These are phyloP conservation scores for Pleurotus salmoneostramineus DNA, from an alignment of 768 basidiomycete species.

Conservation along the genomic window DNA sequence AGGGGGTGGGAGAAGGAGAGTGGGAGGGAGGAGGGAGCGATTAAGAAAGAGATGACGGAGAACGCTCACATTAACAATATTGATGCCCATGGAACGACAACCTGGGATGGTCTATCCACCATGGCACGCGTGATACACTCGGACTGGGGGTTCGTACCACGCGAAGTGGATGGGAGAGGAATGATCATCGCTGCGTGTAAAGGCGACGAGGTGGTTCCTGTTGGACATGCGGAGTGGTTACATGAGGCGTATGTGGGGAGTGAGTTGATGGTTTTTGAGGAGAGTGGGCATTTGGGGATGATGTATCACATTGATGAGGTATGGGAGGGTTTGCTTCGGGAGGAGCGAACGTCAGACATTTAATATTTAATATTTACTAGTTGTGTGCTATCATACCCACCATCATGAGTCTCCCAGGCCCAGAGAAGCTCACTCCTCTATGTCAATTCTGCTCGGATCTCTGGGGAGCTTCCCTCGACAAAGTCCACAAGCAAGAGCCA, in stretches of 20 bases:
- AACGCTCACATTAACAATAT: slow-evolving; percentile 33
- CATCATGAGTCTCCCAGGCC: no score
- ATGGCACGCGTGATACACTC: slow-evolving; percentile 29
- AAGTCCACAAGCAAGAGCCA: no score
- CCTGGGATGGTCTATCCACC: slow-evolving; percentile 42
- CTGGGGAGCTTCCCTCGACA: no score
- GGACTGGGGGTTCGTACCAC: slow-evolving; percentile 40
- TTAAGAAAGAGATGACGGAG: slow-evolving; percentile 29
- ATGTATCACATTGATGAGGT: slow-evolving; percentile 33
- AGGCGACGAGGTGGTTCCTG: slow-evolving; percentile 29
- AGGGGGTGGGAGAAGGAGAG: slow-evolving; percentile 31
- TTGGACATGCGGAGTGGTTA: slow-evolving; percentile 31
- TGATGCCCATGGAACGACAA: slow-evolving; percentile 14
- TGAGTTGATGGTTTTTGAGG: slow-evolving; percentile 24
- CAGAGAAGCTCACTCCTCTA: no score
- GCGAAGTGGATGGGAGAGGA: slow-evolving; percentile 31
- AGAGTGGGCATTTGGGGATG: slow-evolving; percentile 37
- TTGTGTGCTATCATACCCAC: no score
- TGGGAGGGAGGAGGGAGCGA: slow-evolving; percentile 34
- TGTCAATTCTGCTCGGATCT: no score
- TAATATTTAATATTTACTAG: no score
- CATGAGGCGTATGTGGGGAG: slow-evolving; percentile 35
- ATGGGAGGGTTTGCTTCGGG: no score
- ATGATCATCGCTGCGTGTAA: slow-evolving; percentile 32
- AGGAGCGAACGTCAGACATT: slow-evolving; percentile 9